Conservation (phyloP, 148 eudicot genomes). For the Silene uniflora region DNA sequence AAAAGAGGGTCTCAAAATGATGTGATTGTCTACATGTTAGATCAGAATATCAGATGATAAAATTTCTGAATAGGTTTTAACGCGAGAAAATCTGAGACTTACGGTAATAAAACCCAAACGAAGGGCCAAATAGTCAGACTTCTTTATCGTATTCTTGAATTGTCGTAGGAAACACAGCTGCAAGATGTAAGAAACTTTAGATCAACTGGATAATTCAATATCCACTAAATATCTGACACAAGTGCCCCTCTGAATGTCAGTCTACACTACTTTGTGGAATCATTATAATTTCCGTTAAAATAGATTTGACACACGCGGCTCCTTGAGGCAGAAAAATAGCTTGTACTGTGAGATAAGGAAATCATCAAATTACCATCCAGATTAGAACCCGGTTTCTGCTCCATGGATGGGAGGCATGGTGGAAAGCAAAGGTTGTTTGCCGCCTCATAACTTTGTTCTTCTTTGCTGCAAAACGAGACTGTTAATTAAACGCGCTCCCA, state of each 20-base stretch:
- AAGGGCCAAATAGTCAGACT: constrained; percentile 86
- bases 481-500: neutral
- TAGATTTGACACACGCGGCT: too few species aligned
- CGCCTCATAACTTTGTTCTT: constrained; percentile 83
- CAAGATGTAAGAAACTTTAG: constrained; percentile 15
- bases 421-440: constrained; percentile 82
- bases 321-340: neutral
- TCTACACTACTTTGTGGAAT: neutral
- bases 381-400: constrained; percentile 79
- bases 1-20: too few species aligned
- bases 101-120: constrained; percentile 92
- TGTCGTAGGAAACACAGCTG: constrained; percentile 95
- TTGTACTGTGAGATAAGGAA: neutral
- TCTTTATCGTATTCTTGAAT: constrained; percentile 74
- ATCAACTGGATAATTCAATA: neutral
- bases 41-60: too few species aligned
- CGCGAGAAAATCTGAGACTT: constrained; percentile 48
- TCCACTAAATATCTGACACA: neutral
- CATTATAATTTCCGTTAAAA: too few species aligned
- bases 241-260: too few species aligned
- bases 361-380: constrained; percentile 70
- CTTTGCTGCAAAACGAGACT: constrained; percentile 35
- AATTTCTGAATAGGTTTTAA: too few species aligned
- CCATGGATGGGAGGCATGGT: constrained; percentile 99
- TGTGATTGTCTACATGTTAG: too few species aligned